Conservation (phyloP, 768 basidiomycete species). For the Leccinum broughii region DNA sequence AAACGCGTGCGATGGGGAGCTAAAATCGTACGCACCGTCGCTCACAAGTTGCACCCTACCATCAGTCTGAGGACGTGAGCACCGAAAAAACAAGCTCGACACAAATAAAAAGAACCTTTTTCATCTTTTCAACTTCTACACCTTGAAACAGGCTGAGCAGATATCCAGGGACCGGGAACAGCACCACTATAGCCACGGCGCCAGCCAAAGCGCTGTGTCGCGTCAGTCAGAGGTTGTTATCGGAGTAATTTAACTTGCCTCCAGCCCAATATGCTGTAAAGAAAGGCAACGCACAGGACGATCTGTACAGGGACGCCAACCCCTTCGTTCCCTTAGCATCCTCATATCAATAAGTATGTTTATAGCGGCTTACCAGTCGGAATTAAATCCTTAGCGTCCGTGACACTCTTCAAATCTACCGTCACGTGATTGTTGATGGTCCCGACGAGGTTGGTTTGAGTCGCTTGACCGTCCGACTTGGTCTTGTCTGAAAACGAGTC, state of each 20-base stretch:
- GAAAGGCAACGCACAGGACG: conserved; percentile 5
- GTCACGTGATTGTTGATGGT: conserved; percentile 77
- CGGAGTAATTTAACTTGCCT: background rate
- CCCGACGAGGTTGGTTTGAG: conserved; percentile 54
- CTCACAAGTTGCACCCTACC: conserved; percentile 56
- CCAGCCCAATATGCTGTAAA: conserved; percentile 11
- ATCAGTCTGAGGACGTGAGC: conserved; percentile 25
- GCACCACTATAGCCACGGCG: conserved; percentile 47
- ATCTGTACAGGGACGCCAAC: conserved; percentile 6
- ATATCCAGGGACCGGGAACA: conserved; percentile 59
- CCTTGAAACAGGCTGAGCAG: conserved; percentile 48
- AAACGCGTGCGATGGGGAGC: background rate
- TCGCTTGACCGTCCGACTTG: conserved; percentile 23
- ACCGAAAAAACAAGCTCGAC: conserved; percentile 32
- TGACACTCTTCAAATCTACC: conserved; percentile 32
- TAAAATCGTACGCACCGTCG: conserved; percentile 44
- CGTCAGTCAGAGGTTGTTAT: conserved; percentile 35
- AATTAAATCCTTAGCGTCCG: conserved; percentile 17
- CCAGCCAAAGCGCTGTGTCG: conserved; percentile 60
- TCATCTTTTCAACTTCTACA: conserved; percentile 51
- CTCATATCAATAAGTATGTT: conserved; percentile 18
- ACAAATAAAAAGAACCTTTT: conserved; percentile 31
- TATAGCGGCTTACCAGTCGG: background rate
- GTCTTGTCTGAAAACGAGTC: background rate
- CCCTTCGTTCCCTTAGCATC: conserved; percentile 30